phyloP scores from a whole-genome alignment of 495 filamentous ascomycete genomes.

The Aspergillus wentii region DNA sequence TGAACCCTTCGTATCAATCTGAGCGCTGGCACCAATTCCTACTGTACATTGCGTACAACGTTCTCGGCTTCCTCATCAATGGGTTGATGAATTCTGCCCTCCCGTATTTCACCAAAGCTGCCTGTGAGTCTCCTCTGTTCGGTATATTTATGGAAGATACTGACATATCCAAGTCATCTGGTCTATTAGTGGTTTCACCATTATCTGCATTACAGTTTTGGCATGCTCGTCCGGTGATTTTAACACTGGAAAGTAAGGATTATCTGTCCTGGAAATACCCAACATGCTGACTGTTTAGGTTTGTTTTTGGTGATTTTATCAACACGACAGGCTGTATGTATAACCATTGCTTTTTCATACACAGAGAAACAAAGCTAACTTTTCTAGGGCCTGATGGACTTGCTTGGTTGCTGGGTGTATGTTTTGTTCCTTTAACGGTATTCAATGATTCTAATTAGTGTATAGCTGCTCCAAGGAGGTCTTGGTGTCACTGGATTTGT shows the following conservation, averaged over 20 bases:
- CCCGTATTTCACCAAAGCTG: constrained; percentile 59
- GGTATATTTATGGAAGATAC: background rate
- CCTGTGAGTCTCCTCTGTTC: constrained; percentile 24
- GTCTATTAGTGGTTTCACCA: constrained; percentile 61
- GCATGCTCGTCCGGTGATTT: constrained; percentile 58
- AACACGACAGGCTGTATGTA: constrained; percentile 54
- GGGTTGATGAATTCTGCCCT: constrained; percentile 57
- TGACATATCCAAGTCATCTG: constrained; percentile 45
- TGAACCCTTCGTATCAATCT: constrained; percentile 48
- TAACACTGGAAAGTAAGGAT: constrained; percentile 53
- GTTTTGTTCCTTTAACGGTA: constrained; percentile 3
- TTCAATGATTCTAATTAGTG: constrained; percentile 13
- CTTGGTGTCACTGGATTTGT: constrained; percentile 59
- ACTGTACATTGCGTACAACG: constrained; percentile 63
- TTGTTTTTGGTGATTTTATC: constrained; percentile 54
- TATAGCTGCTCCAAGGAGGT: constrained; percentile 52
- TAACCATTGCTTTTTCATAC: background rate
- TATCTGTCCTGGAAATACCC: constrained; percentile 29
- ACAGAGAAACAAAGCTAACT: constrained; percentile 8
- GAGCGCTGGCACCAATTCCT: constrained; percentile 71
- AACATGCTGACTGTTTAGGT: constrained; percentile 34
- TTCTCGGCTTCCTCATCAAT: constrained; percentile 62
- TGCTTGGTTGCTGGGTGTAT: constrained; percentile 57
- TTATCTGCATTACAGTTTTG: constrained; percentile 65
- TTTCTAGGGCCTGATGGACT: constrained; percentile 53